These are phyloP conservation scores for Orychophragmus violaceus DNA, from an alignment of 345 rosid genomes.

Conservation along the genomic window DNA sequence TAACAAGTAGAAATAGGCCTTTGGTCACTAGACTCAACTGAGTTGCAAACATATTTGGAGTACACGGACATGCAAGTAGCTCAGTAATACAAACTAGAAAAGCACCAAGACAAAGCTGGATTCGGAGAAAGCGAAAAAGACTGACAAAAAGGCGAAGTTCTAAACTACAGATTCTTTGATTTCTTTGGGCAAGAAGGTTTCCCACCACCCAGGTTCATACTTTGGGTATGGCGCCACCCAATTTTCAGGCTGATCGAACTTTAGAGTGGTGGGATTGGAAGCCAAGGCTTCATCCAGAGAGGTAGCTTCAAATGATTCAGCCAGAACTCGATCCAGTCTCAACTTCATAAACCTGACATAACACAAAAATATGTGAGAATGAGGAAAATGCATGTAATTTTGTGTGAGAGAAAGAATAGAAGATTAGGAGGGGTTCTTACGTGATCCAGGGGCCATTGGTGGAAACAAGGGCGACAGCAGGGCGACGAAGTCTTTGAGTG, in stretches of 20 bases:
- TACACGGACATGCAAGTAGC: background rate
- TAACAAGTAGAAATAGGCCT: background rate
- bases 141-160: background rate
- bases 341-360: background rate
- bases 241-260: background rate
- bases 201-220: background rate
- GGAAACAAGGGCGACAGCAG: background rate
- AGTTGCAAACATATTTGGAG: background rate
- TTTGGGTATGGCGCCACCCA: background rate
- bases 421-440: background rate
- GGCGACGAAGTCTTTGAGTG: background rate
- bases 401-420: background rate
- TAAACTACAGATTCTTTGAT: background rate
- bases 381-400: background rate
- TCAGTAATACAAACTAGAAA: background rate
- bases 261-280: background rate
- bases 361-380: background rate
- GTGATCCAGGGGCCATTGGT: background rate
- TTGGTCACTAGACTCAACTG: background rate
- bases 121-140: background rate
- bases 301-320: background rate
- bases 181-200: background rate
- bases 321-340: background rate
- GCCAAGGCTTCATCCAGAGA: background rate
- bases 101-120: background rate